A percentile compares a stretch with the other conserved stretches of the same genome.
Conservation (phyloP, 371 early-diverging fungal genomes). For the Mucor indicus region DNA sequence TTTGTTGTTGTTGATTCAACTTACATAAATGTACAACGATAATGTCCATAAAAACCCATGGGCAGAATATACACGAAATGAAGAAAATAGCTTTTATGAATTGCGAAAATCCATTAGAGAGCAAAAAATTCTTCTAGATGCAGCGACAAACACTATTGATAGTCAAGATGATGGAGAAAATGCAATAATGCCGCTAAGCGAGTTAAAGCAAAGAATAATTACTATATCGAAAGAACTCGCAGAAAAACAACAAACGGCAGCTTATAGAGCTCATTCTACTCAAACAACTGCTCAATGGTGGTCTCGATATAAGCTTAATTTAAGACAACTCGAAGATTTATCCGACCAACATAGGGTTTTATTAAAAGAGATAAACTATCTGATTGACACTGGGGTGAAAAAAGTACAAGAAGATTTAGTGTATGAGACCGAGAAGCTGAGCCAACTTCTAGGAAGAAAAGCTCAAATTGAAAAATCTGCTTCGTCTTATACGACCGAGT, state of each 20-base stretch:
- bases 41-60: conserved; percentile 5
- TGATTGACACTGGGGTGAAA: conserved; percentile 23
- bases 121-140: conserved; percentile 15
- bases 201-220: conserved; percentile 29
- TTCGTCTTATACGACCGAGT: neutral
- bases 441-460: conserved; percentile 8
- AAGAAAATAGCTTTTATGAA: neutral
- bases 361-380: conserved; percentile 36
- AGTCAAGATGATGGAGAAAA: neutral
- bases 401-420: conserved; percentile 11
- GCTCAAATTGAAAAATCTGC: conserved; percentile 5
- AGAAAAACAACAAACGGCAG: conserved; percentile 2
- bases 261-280: conserved; percentile 3
- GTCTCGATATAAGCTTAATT: conserved; percentile 30
- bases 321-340: conserved; percentile 31
- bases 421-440: conserved; percentile 22
- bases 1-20: too few relatives aligned
- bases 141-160: neutral
- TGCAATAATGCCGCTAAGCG: conserved; percentile 5
- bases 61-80: neutral
- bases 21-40: too few relatives aligned
- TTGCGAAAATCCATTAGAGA: conserved; percentile 20
- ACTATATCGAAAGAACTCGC: conserved; percentile 19
- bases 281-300: conserved; percentile 18
- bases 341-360: conserved; percentile 26